Evolutionary conservation across 768 basidiomycete genomes (phyloP).

Genomic region (Xanthoconium stramineum): DNA sequence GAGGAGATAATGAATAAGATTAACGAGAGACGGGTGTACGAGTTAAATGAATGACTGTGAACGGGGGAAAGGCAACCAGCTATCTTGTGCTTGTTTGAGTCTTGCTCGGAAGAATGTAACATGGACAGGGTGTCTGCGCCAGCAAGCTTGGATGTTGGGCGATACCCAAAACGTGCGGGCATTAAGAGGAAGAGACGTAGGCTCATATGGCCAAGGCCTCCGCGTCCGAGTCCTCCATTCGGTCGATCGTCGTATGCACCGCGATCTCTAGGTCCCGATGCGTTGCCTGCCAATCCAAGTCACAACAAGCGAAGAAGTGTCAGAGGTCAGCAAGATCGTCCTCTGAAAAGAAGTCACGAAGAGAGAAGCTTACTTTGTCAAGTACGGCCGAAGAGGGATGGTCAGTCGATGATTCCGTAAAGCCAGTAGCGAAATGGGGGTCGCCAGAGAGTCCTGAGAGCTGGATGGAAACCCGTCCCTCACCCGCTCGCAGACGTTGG

Average conservation of each 20-base stretch:
- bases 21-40: too few species aligned
- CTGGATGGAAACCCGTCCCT: constrained; percentile 41
- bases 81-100: too few species aligned
- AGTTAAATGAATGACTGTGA: too few species aligned
- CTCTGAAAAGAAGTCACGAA: neutral
- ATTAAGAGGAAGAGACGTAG: too few species aligned
- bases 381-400: neutral
- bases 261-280: constrained; percentile 11
- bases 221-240: neutral
- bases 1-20: too few species aligned
- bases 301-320: neutral
- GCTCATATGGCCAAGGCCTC: neutral
- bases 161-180: too few species aligned
- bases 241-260: constrained; percentile 6
- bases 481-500: constrained; percentile 34
- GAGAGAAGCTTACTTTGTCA: constrained; percentile 1
- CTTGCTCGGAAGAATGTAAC: neutral
- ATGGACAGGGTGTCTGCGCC: too few species aligned
- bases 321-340: neutral
- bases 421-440: constrained; percentile 4
- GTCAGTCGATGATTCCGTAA: neutral
- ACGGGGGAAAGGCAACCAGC: too few species aligned
- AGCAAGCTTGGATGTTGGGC: too few species aligned
- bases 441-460: constrained; percentile 35
- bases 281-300: neutral